Percentiles rank a stretch among this genome's conserved stretches.
Conservation (phyloP, 2,329 filamentous ascomycete genomes). For the Cyphellophora europaea region DNA sequence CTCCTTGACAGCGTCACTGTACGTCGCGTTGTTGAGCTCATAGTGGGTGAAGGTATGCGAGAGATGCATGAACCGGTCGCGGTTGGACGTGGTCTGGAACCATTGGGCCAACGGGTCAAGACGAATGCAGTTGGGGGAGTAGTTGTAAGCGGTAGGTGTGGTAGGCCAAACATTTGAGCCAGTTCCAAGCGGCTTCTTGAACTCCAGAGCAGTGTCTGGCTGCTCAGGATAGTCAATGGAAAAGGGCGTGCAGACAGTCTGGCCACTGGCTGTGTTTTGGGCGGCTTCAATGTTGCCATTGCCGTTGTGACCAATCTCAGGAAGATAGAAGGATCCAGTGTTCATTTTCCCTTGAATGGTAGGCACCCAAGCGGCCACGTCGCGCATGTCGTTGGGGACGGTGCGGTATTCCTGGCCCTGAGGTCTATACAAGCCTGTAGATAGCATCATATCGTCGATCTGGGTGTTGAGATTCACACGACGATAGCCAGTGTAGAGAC, state of each 20-base stretch:
- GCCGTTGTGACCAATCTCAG: slow-evolving; percentile 49
- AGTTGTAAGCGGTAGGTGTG: slow-evolving; percentile 35
- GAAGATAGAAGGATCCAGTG: slow-evolving; percentile 41
- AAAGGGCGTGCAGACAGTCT: slow-evolving; percentile 22
- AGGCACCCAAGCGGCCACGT: slow-evolving; percentile 34
- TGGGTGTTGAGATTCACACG: slow-evolving; percentile 47
- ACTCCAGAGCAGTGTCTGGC: slow-evolving; percentile 39
- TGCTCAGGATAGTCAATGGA: slow-evolving; percentile 38
- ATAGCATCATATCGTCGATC: slow-evolving; percentile 55
- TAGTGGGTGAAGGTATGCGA: slow-evolving; percentile 55
- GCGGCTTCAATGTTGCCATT: slow-evolving; percentile 40
- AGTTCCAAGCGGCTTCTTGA: slow-evolving; percentile 41
- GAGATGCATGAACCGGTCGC: slow-evolving; percentile 47
- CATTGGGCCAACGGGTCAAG: slow-evolving; percentile 44
- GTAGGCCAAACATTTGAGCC: slow-evolving; percentile 41
- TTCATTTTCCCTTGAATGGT: slow-evolving; percentile 38
- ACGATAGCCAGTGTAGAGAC: slow-evolving; percentile 46
- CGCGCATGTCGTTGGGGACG: slow-evolving; percentile 37
- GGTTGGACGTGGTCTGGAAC: slow-evolving; percentile 42
- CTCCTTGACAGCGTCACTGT: slow-evolving; percentile 46
- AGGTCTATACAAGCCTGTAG: slow-evolving; percentile 29
- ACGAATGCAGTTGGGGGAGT: slow-evolving; percentile 40
- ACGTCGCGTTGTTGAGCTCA: slow-evolving; percentile 52
- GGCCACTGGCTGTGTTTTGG: slow-evolving; percentile 12
- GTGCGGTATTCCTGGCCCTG: slow-evolving; percentile 41